Evolutionary conservation across 345 rosid genomes (phyloP).

Genomic region (Lenwebbia sp.): DNA sequence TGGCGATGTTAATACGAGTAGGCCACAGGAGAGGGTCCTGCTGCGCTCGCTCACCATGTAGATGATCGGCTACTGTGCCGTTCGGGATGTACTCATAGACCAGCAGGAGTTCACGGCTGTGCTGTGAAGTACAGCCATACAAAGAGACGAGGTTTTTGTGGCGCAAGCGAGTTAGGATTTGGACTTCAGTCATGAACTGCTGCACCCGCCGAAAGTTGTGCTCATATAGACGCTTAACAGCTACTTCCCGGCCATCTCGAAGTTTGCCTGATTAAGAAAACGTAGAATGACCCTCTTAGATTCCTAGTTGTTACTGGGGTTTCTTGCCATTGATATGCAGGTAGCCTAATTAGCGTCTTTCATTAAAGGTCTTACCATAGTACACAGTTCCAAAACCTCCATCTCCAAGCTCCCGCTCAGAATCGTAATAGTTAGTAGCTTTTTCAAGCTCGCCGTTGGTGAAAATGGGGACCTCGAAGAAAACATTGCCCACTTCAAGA

Average conservation of each 20-base stretch:
- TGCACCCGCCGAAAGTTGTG: constrained; percentile 31
- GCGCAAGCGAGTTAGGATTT: constrained; percentile 45
- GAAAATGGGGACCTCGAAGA: constrained; percentile 43
- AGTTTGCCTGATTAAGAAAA: constrained; percentile 31
- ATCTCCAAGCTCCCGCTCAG: constrained; percentile 42
- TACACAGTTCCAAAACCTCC: constrained; percentile 74
- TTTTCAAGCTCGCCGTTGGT: constrained; percentile 46
- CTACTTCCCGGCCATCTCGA: constrained; percentile 59
- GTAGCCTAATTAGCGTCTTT: not conserved
- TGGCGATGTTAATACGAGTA: constrained; percentile 44
- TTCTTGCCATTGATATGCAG: not conserved
- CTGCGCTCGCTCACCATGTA: constrained; percentile 28
- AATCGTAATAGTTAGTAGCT: constrained; percentile 45
- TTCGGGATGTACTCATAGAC: constrained; percentile 55
- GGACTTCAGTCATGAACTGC: constrained; percentile 53
- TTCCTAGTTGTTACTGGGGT: not conserved
- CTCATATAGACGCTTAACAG: constrained; percentile 57
- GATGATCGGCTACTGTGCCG: constrained; percentile 64
- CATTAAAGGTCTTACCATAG: constrained; percentile 27
- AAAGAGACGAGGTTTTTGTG: constrained; percentile 62
- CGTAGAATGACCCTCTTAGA: not conserved
- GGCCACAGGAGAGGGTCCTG: constrained; percentile 31
- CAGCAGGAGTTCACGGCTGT: constrained; percentile 48
- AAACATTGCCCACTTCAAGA: constrained; percentile 15
- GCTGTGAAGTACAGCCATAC: constrained; percentile 50